These are phyloP conservation scores for Alloascoidea africana DNA, from an alignment of 805 yeast genomes.

Conservation along the genomic window DNA sequence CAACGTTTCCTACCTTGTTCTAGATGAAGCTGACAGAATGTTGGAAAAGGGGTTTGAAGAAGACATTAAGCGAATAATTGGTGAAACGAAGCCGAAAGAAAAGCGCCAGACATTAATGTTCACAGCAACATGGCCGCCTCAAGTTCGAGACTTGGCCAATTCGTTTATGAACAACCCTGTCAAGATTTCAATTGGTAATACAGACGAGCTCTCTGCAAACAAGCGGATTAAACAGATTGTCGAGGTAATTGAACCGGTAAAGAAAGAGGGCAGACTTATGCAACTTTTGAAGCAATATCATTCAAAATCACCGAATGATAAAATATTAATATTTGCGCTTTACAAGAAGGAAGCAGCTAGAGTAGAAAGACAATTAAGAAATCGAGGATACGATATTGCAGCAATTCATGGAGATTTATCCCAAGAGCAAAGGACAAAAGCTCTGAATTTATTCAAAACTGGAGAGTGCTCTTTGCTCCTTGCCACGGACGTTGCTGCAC, in stretches of 20 bases:
- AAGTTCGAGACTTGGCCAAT: conserved; percentile 83
- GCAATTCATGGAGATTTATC: conserved; percentile 94
- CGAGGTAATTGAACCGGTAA: conserved; percentile 75
- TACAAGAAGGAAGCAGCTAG: conserved; percentile 95
- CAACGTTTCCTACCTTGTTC: conserved; percentile 59
- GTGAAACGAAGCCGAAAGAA: conserved; percentile 29
- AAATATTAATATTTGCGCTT: conserved; percentile 81
- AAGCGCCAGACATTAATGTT: conserved; percentile 91
- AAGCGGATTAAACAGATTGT: conserved; percentile 87
- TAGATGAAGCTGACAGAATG: conserved; percentile 99
- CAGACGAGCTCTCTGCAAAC: conserved; percentile 84
- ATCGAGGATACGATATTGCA: conserved; percentile 68
- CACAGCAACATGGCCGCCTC: conserved; percentile 99
- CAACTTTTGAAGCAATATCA: conserved; percentile 64
- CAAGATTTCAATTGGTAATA: conserved; percentile 80
- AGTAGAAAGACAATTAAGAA: conserved; percentile 59
- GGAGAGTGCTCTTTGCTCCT: conserved; percentile 65
- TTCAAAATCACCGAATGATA: conserved; percentile 53
- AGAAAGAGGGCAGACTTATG: conserved; percentile 64
- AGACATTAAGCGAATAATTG: conserved; percentile 76
- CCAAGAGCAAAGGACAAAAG: conserved; percentile 83
- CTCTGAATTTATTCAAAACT: conserved; percentile 70
- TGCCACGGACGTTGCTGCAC: conserved; percentile 97
- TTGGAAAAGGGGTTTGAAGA: conserved; percentile 96
- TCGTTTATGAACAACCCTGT: conserved; percentile 74